These are phyloP conservation scores for Gynochthodes officinalis DNA, from an alignment of 257 asterid genomes.

Conservation along the genomic window DNA sequence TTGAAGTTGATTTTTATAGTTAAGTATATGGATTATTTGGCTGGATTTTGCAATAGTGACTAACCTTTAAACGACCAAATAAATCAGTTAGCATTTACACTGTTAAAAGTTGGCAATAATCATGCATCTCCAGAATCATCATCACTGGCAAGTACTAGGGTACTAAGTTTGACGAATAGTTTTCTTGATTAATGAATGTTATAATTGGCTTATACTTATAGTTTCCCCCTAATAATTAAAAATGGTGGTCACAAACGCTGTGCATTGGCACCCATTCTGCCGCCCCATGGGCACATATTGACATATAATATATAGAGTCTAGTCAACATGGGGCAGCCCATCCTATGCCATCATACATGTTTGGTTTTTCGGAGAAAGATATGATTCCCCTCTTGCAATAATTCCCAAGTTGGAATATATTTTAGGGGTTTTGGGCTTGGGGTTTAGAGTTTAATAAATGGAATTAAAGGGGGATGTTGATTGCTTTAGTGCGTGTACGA, in stretches of 20 bases:
- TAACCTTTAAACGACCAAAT: too few relatives aligned
- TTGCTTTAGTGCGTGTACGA: background rate
- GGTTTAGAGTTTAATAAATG: background rate
- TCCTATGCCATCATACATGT: background rate
- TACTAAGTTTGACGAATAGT: background rate
- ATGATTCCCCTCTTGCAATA: background rate
- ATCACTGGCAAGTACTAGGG: background rate
- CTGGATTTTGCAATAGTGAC: too few relatives aligned
- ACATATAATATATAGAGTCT: too few relatives aligned
- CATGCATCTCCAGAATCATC: too few relatives aligned
- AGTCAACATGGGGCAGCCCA: slow-evolving; percentile 1
- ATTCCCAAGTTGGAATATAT: background rate
- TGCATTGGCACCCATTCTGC: slow-evolving; percentile 6
- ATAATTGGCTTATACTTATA: background rate
- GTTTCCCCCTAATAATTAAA: background rate
- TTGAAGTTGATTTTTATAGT: too few relatives aligned
- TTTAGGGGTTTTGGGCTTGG: background rate
- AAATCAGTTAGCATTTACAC: too few relatives aligned
- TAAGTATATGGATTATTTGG: too few relatives aligned
- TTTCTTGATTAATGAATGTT: background rate
- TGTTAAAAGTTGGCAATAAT: too few relatives aligned
- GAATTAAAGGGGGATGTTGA: background rate
- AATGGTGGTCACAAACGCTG: background rate
- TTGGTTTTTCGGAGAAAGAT: background rate
- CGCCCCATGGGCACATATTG: slow-evolving; percentile 4